Percentiles rank a stretch among this genome's conserved stretches.
Evolutionary conservation across 106 monocot genomes (phyloP).

Genomic region (Dioscorea dumetorum): DNA sequence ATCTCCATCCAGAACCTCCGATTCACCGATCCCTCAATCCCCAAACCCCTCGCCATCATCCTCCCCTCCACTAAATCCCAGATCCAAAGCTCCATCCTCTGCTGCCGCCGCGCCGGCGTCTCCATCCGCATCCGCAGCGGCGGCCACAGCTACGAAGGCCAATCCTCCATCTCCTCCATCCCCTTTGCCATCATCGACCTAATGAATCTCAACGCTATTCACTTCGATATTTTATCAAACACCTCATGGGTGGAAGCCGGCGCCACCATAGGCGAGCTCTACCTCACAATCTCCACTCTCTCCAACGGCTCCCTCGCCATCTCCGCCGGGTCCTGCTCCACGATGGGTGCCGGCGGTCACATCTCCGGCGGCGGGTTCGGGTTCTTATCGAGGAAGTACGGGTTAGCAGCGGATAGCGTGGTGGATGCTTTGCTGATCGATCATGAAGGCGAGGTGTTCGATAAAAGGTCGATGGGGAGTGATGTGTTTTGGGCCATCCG

Average conservation of each 20-base stretch:
- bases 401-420: constrained; percentile 58
- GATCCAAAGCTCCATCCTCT: constrained; percentile 14
- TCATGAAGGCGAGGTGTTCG: constrained; percentile 17
- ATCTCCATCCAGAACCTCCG: constrained; percentile 45
- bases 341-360: constrained; percentile 47
- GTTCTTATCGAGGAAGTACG: constrained; percentile 45
- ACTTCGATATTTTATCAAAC: neutral
- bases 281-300: constrained; percentile 5
- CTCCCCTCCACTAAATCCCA: constrained; percentile 13
- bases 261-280: constrained; percentile 17
- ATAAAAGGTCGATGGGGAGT: constrained; percentile 30
- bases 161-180: constrained; percentile 16
- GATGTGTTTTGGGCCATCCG: constrained; percentile 70
- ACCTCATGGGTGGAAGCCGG: constrained; percentile 18
- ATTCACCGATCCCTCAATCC: constrained; percentile 9
- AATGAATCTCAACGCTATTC: constrained; percentile 22
- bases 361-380: constrained; percentile 65
- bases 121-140: constrained; percentile 29
- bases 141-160: constrained; percentile 47
- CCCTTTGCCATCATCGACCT: constrained; percentile 31
- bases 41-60: constrained; percentile 23
- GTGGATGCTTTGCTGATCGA: constrained; percentile 44
- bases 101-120: constrained; percentile 13
- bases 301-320: constrained; percentile 15
- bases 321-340: constrained; percentile 61